Evolutionary conservation across 148 eudicot genomes (phyloP).

Genomic region (Persicaria maculosa): DNA sequence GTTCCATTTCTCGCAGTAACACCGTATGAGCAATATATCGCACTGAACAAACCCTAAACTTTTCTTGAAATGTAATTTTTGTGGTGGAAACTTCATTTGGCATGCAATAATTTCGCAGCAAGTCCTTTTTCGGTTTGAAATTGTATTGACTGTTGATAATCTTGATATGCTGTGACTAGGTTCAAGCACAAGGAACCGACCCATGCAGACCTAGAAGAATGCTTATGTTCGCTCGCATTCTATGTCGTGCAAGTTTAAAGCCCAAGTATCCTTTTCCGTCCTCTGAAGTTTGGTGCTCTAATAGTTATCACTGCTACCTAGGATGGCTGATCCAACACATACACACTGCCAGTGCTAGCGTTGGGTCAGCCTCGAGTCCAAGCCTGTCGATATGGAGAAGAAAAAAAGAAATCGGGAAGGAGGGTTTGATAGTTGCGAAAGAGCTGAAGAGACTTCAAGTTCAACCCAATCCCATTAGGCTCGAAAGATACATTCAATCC

Average conservation of each 20-base stretch:
- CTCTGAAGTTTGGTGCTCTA: background rate
- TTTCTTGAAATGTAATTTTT: too few species aligned
- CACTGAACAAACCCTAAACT: too few species aligned
- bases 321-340: slow-evolving; percentile 13
- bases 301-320: background rate
- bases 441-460: slow-evolving; percentile 74
- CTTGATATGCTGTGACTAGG: too few species aligned
- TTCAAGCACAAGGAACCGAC: too few species aligned
- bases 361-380: slow-evolving; percentile 37
- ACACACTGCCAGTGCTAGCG: slow-evolving; percentile 2
- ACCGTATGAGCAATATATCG: too few species aligned
- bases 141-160: too few species aligned
- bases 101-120: too few species aligned
- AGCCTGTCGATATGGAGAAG: slow-evolving; percentile 94
- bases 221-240: background rate
- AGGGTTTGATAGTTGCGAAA: slow-evolving; percentile 76
- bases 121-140: too few species aligned
- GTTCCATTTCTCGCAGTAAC: too few species aligned
- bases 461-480: slow-evolving; percentile 39
- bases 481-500: slow-evolving; percentile 52
- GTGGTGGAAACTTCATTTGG: too few species aligned
- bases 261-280: background rate
- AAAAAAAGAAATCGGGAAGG: slow-evolving; percentile 91
- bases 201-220: background rate
- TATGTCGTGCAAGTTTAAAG: slow-evolving; percentile 3